Percentiles rank a stretch among this genome's conserved stretches.
Evolutionary conservation across 2,329 filamentous ascomycete genomes (phyloP).

Genomic region (Plectosphaerella plurivora): DNA sequence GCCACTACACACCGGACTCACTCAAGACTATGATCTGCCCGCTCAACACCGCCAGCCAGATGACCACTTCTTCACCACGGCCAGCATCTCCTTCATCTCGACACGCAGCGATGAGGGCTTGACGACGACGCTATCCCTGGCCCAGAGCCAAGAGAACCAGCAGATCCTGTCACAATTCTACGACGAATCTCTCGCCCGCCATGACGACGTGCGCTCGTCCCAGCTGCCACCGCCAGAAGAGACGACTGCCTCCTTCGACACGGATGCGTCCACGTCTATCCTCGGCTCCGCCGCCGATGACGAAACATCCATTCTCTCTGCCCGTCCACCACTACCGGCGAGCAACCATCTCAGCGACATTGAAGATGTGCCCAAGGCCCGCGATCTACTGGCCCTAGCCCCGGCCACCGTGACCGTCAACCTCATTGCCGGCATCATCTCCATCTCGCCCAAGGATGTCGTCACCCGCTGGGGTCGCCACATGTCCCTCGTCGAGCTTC

Average conservation of each 20-base stretch:
- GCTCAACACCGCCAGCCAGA: slow-evolving; percentile 13
- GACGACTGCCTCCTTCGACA: slow-evolving; percentile 8
- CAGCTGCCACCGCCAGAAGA: slow-evolving; percentile 34
- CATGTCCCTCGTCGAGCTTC: slow-evolving; percentile 67
- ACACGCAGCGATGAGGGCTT: neutral
- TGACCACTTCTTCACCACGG: slow-evolving; percentile 44
- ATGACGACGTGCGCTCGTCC: slow-evolving; percentile 62
- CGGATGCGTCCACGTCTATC: slow-evolving; percentile 26
- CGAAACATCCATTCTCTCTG: slow-evolving; percentile 16
- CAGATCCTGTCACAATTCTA: slow-evolving; percentile 60
- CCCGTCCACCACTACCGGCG: slow-evolving; percentile 19
- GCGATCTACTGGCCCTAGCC: slow-evolving; percentile 59
- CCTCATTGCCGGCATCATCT: slow-evolving; percentile 75
- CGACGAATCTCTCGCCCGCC: slow-evolving; percentile 69
- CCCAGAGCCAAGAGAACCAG: neutral
- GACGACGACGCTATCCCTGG: slow-evolving; percentile 10
- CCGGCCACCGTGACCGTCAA: slow-evolving; percentile 82
- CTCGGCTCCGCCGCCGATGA: slow-evolving; percentile 26
- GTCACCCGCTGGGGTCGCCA: slow-evolving; percentile 59
- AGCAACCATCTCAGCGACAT: slow-evolving; percentile 54
- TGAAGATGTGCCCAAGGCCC: slow-evolving; percentile 63
- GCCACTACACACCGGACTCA: slow-evolving; percentile 47
- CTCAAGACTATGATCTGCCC: slow-evolving; percentile 38
- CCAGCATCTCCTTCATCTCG: slow-evolving; percentile 29
- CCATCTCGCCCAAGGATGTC: slow-evolving; percentile 64